Conservation (phyloP, 352 stramenopile genomes). For the Paralagenidium karlingii region DNA sequence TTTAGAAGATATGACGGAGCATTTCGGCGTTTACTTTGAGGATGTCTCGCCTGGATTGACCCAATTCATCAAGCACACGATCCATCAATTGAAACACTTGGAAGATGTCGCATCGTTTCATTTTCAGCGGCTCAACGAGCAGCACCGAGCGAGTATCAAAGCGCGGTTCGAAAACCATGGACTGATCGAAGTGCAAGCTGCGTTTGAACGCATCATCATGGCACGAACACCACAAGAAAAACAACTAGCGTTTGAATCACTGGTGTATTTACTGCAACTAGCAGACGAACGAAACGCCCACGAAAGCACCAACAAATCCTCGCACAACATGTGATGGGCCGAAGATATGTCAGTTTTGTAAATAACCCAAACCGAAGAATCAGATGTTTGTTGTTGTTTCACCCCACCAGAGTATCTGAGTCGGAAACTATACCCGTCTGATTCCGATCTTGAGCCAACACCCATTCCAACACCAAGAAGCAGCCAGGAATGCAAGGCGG, state of each 20-base stretch:
- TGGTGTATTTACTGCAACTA: constrained; percentile 52
- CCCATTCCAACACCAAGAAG: too few species aligned
- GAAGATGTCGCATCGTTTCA: constrained; percentile 27
- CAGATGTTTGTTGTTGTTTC: too few species aligned
- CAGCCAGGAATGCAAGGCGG: too few species aligned
- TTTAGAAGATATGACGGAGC: constrained; percentile 43
- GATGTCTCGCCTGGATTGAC: constrained; percentile 37
- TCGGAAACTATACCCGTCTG: too few species aligned
- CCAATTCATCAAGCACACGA: constrained; percentile 24
- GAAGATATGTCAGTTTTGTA: too few species aligned
- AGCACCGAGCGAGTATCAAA: constrained; percentile 17
- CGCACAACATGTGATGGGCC: too few species aligned
- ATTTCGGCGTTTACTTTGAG: constrained; percentile 32
- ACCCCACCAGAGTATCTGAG: too few species aligned
- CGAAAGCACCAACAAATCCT: not conserved
- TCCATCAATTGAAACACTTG: constrained; percentile 34
- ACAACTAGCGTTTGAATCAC: constrained; percentile 36
- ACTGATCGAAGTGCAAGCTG: constrained; percentile 47
- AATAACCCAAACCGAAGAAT: too few species aligned
- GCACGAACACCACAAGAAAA: constrained; percentile 31
- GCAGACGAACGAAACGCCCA: constrained; percentile 21
- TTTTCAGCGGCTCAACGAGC: constrained; percentile 37
- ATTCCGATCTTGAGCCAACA: constrained; percentile 1
- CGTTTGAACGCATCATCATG: constrained; percentile 50
- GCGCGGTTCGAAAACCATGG: constrained; percentile 44